Conservation (phyloP, 345 rosid species). For the Anacardium occidentale region DNA sequence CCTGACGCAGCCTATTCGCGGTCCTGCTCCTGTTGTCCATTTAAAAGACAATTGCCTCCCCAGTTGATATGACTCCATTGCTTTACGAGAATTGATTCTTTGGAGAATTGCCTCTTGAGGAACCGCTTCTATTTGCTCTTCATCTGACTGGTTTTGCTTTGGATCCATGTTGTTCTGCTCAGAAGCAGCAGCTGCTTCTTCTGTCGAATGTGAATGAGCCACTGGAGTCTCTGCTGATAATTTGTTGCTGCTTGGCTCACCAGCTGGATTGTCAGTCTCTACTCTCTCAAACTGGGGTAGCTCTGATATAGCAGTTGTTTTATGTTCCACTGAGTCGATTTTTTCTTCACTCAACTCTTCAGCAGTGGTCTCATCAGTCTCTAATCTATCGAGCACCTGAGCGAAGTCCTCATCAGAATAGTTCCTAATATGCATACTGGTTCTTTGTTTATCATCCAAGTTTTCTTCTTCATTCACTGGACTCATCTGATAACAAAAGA, state of each 20-base stretch:
- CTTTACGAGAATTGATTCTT: constrained; percentile 63
- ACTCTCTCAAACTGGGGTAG: constrained; percentile 21
- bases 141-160: constrained; percentile 21
- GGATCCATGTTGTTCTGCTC: constrained; percentile 21
- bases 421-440: constrained; percentile 51
- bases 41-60: constrained; percentile 80
- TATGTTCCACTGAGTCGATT: constrained; percentile 30
- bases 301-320: constrained; percentile 22
- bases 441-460: constrained; percentile 35
- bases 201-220: constrained; percentile 45
- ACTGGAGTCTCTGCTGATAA: constrained; percentile 16
- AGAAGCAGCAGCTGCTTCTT: constrained; percentile 24
- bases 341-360: constrained; percentile 27
- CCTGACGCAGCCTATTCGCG: constrained; percentile 85
- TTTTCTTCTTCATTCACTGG: constrained; percentile 59
- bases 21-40: constrained; percentile 99
- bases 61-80: constrained; percentile 60
- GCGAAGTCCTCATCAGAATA: constrained; percentile 49
- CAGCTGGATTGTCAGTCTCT: constrained; percentile 24
- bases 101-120: constrained; percentile 51
- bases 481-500: constrained; percentile 57
- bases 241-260: constrained; percentile 18
- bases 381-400: constrained; percentile 30
- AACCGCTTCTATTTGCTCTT: constrained; percentile 34
- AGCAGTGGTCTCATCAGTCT: constrained; percentile 31